These are phyloP conservation scores for Reutealis trisperma DNA, from an alignment of 345 rosid species.

Conservation along the genomic window DNA sequence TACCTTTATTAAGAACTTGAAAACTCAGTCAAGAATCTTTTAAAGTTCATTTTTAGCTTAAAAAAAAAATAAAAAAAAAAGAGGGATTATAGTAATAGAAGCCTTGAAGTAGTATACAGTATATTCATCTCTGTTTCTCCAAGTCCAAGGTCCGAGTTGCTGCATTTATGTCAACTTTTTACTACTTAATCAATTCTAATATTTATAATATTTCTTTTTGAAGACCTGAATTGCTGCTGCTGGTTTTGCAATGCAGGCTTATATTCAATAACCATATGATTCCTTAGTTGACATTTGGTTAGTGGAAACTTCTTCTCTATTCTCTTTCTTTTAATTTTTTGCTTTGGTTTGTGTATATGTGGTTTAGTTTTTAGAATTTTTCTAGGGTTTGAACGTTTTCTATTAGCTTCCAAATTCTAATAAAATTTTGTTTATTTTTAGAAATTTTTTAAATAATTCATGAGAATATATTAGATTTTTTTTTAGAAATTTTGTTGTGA, in stretches of 20 bases:
- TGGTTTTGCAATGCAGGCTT: conserved; percentile 30
- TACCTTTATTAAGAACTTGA: background rate
- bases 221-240: background rate
- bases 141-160: conserved; percentile 26
- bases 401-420: background rate
- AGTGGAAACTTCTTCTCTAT: conserved; percentile 17
- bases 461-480: too few relatives aligned
- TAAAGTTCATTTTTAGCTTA: background rate
- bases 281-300: conserved; percentile 25
- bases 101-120: background rate
- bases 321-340: background rate
- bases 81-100: background rate
- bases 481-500: too few relatives aligned
- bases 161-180: background rate
- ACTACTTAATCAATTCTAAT: background rate
- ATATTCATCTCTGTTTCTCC: conserved; percentile 5
- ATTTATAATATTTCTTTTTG: background rate
- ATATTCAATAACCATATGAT: conserved; percentile 4
- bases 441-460: background rate
- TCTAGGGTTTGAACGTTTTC: background rate
- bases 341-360: background rate
- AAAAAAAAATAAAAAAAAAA: background rate
- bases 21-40: too few relatives aligned
- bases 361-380: conserved; percentile 1
- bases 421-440: background rate